Base-by-base conservation (phyloP, 164 flowering plant genomes). In the Piper betle region DNA sequence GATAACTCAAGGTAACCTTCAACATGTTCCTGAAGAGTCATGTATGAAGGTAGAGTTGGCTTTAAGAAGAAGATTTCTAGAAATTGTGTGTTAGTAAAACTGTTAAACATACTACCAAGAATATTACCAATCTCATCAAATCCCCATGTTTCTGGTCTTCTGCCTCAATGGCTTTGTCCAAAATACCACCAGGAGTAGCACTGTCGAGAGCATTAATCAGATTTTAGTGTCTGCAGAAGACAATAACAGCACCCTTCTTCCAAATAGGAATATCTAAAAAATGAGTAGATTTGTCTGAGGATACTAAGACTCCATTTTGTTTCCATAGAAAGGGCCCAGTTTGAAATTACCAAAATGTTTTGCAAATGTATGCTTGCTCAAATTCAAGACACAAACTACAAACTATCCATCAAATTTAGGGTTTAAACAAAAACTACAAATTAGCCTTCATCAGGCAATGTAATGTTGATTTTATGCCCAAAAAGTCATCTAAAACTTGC, bases 151-250 rank as follows among this genome's bases (percentile, higher is more conserved):
- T 89, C 61, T 68, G 72, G 64, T 87, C 95, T 78, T 93, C 98
- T 13, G 98, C 97, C 75, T 93, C 93, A 70, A 92, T 74, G 59
- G 96, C 93, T 79, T 73, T 83, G 74, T 92, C 98, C 66, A 92
- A 85, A 70, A 93, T 93, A 63, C 98, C 97, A 61, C 98, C 98
- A 8, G 98, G 73, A 57, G 98, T 93, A 63, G 98, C 94, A 83
- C 98, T 93, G 76, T 2, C 10, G 15, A 46, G 15, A 46, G 12
- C 3, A 5, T 15, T 15, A 10, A 10, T 46, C 50, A 46, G 15
- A 10, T 46, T 46, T 5, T 0, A 12, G 6, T 10, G 11, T 46
- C 50, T 46, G 50, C 46, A 6, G 15, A 46, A 46, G 12, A 46
- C 11, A 15, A 46, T 10, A 46, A 25, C 2, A 25, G 33, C 33